These are phyloP conservation scores for Calocybe cyanea DNA, from an alignment of 768 basidiomycete species.

Conservation along the genomic window DNA sequence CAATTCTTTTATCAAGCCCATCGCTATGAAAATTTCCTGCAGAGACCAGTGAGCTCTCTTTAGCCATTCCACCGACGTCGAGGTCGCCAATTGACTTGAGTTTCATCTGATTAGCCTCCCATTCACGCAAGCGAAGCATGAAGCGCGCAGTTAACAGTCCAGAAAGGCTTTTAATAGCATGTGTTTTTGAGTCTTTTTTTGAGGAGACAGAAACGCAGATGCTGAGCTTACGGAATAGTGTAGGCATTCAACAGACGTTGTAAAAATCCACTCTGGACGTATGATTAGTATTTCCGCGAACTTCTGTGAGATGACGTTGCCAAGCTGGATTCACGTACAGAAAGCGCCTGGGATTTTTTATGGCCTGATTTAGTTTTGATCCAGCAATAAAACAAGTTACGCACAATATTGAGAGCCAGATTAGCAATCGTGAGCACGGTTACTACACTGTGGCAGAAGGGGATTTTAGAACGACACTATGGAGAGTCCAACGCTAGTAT, in stretches of 20 bases:
- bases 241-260: conserved; percentile 25
- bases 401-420: conserved; percentile 23
- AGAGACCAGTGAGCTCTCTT: too few species aligned
- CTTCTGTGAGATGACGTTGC: background rate
- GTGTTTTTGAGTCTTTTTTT: too few species aligned
- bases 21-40: too few species aligned
- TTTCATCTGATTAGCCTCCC: conserved; percentile 11
- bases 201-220: too few species aligned
- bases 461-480: background rate
- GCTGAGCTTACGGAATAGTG: conserved; percentile 22
- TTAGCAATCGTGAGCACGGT: conserved; percentile 21
- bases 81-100: background rate
- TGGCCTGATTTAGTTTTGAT: too few species aligned
- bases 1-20: conserved; percentile 5
- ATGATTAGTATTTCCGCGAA: background rate
- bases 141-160: conserved; percentile 17
- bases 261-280: conserved; percentile 22
- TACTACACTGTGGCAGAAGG: conserved; percentile 13
- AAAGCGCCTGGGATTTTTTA: conserved; percentile 13
- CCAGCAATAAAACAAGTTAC: too few species aligned
- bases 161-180: conserved; percentile 7
- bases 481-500: background rate
- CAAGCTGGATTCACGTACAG: conserved; percentile 8
- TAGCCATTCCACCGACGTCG: background rate
- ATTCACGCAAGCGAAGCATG: conserved; percentile 15